Percentiles rank a stretch among this genome's conserved stretches.
phyloP scores from a whole-genome alignment of 108 stramenopile species.

The Nitzschia inconspicua region DNA sequence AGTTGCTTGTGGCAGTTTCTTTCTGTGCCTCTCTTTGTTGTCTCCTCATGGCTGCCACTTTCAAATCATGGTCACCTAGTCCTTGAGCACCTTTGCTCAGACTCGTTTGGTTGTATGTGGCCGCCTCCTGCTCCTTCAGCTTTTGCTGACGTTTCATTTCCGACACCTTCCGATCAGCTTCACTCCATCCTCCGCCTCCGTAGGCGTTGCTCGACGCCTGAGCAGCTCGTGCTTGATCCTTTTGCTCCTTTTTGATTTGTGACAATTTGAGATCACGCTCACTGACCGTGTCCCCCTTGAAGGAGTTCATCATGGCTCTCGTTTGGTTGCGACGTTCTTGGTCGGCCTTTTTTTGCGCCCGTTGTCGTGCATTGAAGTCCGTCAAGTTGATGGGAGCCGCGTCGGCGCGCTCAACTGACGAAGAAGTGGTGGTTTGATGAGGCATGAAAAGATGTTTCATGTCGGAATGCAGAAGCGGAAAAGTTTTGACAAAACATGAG shows the following conservation, averaged over 20 bases:
- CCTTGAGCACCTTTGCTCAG: slow-evolving; percentile 2
- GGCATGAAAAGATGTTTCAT: background rate
- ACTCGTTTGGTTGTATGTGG: slow-evolving; percentile 1
- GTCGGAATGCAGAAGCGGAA: too few species aligned
- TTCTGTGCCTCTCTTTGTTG: background rate
- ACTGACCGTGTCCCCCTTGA: background rate
- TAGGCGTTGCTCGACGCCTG: background rate
- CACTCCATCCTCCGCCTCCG: slow-evolving; percentile 3
- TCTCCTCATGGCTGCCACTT: background rate
- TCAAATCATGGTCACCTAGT: background rate
- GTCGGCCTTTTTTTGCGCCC: slow-evolving; percentile 20
- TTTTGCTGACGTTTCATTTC: background rate
- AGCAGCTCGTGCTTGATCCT: background rate
- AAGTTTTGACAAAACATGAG: too few species aligned
- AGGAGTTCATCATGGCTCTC: background rate
- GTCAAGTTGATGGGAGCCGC: slow-evolving; percentile 9
- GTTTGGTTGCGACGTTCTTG: background rate
- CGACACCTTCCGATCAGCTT: slow-evolving; percentile 1
- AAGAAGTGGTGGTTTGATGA: background rate
- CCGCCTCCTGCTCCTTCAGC: background rate
- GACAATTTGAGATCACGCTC: background rate
- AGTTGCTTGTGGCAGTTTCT: background rate
- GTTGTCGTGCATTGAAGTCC: slow-evolving; percentile 15
- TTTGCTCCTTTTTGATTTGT: slow-evolving; percentile 4
- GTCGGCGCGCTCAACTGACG: slow-evolving; percentile 10